Base-by-base conservation (phyloP, 169 alveolate genomes). In the Eimeria tenella region DNA sequence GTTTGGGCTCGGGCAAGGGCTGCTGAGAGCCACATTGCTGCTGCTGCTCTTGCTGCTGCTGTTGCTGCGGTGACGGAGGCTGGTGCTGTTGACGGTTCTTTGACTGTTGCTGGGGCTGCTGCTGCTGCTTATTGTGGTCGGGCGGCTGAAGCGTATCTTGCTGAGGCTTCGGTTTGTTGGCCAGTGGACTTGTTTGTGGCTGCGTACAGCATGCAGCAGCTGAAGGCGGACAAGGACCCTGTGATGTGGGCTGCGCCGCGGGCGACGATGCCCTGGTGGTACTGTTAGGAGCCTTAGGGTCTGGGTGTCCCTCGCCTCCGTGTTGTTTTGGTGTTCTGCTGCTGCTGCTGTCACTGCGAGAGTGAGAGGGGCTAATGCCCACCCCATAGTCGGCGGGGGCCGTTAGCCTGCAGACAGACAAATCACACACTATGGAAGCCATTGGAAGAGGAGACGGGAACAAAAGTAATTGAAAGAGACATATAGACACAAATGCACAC, bases 31-130 rank as follows among this genome's bases (percentile, higher is more conserved):
- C 71, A 31, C 8, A 11, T 19, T 53, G 70, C 53, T 79, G 84
- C 60, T 73, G 84, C 62, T 25, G 84, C 62, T 49, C 58, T 25
- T 73, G 84, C 62, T 73, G 84, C 62, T 73, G 84, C 77, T 68
- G 77, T 4, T 6, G 84, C 84, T 68, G 77, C 77, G 15, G 73
- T 63, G 15, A 25, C 73, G 15, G 73, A 0, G 13, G 73, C 73
- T 63, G 73, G 42, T 63, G 73, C 25, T 63, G 73, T 15, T 68
- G 77, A 31, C 42, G 42, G 42, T 31, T 31, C 42, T 31, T 31
- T 2, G 42, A 1, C 77, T 68, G 77, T 50, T 13, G 77, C 50
- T 68, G 77, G 11, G 77, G 52, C 50, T 17, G 77, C 77, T 31
- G 42, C 42, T 31, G 42, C 42, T 31, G 42, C 42, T 31, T 31